These are phyloP conservation scores for Aspergillus intermedius DNA, from an alignment of 2,329 filamentous ascomycete genomes.

Conservation along the genomic window DNA sequence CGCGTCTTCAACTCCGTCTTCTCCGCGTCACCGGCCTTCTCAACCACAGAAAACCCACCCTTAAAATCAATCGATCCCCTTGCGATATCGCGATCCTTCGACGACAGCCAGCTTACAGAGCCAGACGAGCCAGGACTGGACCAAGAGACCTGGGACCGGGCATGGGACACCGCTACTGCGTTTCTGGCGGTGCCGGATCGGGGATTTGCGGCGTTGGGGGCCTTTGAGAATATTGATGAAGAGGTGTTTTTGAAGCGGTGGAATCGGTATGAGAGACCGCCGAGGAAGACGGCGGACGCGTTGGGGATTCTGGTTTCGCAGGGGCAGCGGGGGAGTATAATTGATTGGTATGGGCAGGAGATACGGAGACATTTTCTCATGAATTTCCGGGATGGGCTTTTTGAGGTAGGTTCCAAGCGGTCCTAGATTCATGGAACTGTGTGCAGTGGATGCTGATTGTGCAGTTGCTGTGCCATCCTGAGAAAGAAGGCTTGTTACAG, in stretches of 20 bases:
- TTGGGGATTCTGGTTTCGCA: slow-evolving; percentile 26
- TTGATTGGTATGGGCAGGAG: slow-evolving; percentile 40
- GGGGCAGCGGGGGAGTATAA: slow-evolving; percentile 22
- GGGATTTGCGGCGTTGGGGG: slow-evolving; percentile 24
- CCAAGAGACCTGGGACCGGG: slow-evolving; percentile 31
- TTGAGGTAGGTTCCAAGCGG: slow-evolving; percentile 21
- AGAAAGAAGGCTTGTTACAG: slow-evolving; percentile 21
- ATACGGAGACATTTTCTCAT: slow-evolving; percentile 37
- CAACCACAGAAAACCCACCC: slow-evolving; percentile 21
- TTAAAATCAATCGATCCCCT: slow-evolving; percentile 6
- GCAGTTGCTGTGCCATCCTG: slow-evolving; percentile 20
- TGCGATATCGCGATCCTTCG: not conserved
- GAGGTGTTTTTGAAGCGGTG: slow-evolving; percentile 24
- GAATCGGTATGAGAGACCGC: slow-evolving; percentile 22
- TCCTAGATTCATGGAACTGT: not conserved
- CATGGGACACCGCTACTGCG: slow-evolving; percentile 35
- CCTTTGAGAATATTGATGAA: slow-evolving; percentile 18
- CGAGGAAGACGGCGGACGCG: slow-evolving; percentile 25
- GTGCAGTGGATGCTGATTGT: not conserved
- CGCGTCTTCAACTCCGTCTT: slow-evolving; percentile 42
- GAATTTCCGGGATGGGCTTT: slow-evolving; percentile 29
- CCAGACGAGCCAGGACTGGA: slow-evolving; percentile 17
- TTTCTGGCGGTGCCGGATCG: slow-evolving; percentile 35
- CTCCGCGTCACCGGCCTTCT: slow-evolving; percentile 27
- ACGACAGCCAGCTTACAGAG: slow-evolving; percentile 5